Conservation (phyloP, 164 flowering plant species). For the Macadamia tetraphylla region DNA sequence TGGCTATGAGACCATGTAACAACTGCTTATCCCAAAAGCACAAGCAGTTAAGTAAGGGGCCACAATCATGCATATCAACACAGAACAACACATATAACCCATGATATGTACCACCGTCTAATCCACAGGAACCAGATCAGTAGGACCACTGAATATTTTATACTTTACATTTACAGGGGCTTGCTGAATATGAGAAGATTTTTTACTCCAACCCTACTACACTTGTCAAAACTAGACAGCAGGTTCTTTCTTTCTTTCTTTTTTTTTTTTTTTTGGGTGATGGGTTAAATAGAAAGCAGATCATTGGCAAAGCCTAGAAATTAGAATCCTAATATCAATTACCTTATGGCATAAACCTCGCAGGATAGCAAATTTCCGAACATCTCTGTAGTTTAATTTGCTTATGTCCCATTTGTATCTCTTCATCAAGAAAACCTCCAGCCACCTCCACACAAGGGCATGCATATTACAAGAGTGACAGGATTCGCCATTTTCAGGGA, state of each 20-base stretch:
- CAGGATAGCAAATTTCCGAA: constrained; percentile 79
- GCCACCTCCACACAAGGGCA: constrained; percentile 81
- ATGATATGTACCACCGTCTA: not conserved
- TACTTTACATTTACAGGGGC: no score
- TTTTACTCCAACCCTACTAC: not conserved
- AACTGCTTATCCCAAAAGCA: no score
- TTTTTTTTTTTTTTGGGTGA: no score
- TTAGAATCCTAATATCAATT: constrained; percentile 4
- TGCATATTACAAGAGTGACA: constrained; percentile 37
- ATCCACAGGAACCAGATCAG: not conserved
- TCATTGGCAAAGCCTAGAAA: not conserved
- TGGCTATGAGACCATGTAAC: no score
- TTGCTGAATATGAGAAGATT: no score
- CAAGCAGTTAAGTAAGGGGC: no score
- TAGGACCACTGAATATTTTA: not conserved
- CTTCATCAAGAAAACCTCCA: constrained; percentile 70
- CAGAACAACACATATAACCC: not conserved
- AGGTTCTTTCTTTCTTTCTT: no score
- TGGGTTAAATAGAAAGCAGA: no score
- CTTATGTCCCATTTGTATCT: constrained; percentile 87
- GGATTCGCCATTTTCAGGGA: constrained; percentile 44
- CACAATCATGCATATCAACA: no score
- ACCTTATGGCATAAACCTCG: constrained; percentile 98
- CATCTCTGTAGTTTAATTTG: constrained; percentile 52
- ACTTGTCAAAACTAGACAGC: not conserved